Conservation (phyloP, 306 rosid species). For the Lathyrus sativus region DNA sequence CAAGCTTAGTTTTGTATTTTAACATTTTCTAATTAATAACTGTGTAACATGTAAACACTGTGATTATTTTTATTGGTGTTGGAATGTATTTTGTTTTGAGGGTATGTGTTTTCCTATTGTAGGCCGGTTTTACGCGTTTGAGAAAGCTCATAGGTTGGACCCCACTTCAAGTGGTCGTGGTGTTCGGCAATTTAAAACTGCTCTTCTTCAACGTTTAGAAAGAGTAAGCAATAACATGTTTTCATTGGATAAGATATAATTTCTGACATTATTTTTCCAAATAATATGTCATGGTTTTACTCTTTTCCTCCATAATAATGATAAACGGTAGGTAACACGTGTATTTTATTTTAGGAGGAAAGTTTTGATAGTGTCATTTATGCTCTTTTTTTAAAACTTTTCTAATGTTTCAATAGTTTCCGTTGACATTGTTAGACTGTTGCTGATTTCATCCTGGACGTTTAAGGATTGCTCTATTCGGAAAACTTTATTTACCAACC, state of each 20-base stretch:
- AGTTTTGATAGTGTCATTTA: neutral
- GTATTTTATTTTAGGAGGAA: neutral
- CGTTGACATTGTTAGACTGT: neutral
- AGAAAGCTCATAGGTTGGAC: constrained; percentile 97
- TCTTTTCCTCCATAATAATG: neutral
- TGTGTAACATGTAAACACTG: neutral
- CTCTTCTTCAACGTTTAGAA: constrained; percentile 95
- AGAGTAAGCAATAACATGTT: constrained; percentile 55
- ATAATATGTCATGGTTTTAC: neutral
- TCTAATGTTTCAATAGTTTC: neutral
- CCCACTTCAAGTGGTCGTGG: constrained; percentile 98
- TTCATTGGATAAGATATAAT: neutral
- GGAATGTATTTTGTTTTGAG: constrained; percentile 8
- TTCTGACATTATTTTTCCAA: neutral
- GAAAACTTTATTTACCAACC: neutral
- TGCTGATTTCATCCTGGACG: neutral
- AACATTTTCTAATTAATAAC: neutral
- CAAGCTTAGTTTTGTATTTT: neutral
- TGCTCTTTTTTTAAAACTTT: neutral
- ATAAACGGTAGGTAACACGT: neutral
- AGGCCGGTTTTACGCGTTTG: constrained; percentile 98
- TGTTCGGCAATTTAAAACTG: constrained; percentile 95
- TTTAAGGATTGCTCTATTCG: neutral
- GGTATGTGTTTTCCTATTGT: constrained; percentile 25
- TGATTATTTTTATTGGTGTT: constrained; percentile 17